Evolutionary conservation across 352 stramenopile genomes (phyloP), one percentile per base, ranked within the genome.

Genomic region (Pythium plurisporium): DNA sequence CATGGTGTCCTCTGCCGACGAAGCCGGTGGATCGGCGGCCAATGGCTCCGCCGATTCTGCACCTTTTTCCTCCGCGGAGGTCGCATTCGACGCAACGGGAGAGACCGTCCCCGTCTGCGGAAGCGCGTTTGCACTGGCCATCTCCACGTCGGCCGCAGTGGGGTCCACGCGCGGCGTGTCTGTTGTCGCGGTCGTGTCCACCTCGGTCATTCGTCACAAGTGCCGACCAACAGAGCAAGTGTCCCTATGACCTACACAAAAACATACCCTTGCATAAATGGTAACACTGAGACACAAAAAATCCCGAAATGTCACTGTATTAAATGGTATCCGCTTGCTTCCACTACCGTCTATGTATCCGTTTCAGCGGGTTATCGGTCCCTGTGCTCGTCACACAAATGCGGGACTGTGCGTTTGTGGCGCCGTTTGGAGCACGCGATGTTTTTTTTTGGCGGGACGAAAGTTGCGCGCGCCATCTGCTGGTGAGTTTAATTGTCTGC

Each of bases 191-290:
- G 23, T 48, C 37, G 22, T 27, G n/a, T 38, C n/a, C 22, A 29
- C 34, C 34, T 55, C 49, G n/a, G 57, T 55, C 42, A 48, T 64
- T 47, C 7, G 58, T 19, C 53, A 25, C 49, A 48, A 47, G 49
- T 47, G 33, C 23, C 31, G 31, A 17, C 34, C 27, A 5, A 19
- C 27, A 40, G n/a, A 27, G 25, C 6, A 49, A 49, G 6, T 26
- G 15, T 15, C 22, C 42, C 4, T 20, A 46, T 5, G 19, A 31
- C 9, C 26, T 23, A 4, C 0, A 14, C n/a, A n/a, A n/a, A n/a
- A n/a, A n/a, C n/a, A n/a, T n/a, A n/a, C n/a, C n/a, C n/a, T n/a
- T n/a, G n/a, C n/a, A n/a, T n/a, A n/a, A n/a, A n/a, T n/a, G n/a
- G n/a, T n/a, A n/a, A n/a, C n/a, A n/a, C n/a, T n/a, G n/a, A n/a